A percentile compares a stretch with the other conserved stretches of the same genome.
phyloP scores from a whole-genome alignment of 1,284 basidiomycete species.

The Ustilago shanxiensis region DNA sequence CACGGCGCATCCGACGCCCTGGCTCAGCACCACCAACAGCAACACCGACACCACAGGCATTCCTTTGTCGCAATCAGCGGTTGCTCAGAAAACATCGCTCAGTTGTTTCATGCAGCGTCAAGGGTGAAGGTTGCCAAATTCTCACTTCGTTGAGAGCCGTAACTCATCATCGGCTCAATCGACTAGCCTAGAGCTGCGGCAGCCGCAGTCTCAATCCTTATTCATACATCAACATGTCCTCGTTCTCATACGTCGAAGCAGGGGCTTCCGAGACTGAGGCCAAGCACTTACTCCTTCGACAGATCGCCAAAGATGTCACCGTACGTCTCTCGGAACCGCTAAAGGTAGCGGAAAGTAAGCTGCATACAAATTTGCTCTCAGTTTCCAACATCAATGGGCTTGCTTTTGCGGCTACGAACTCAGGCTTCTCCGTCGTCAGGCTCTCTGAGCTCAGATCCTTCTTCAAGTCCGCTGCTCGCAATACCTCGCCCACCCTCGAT shows the following conservation, averaged over 20 bases:
- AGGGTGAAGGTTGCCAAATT: conserved; percentile 1
- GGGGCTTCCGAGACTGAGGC: conserved; percentile 71
- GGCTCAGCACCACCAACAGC: conserved; percentile 1
- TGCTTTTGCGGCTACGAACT: conserved; percentile 70
- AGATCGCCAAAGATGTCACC: conserved; percentile 62
- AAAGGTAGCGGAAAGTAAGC: conserved; percentile 38
- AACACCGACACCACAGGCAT: no score
- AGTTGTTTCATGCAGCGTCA: conserved; percentile 15
- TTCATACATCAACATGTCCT: neutral
- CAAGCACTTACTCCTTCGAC: conserved; percentile 65
- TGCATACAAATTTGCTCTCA: conserved; percentile 69
- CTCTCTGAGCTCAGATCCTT: conserved; percentile 56
- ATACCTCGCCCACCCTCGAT: conserved; percentile 36
- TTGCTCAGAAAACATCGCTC: conserved; percentile 4
- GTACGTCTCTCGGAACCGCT: conserved; percentile 65
- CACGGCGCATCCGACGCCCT: neutral
- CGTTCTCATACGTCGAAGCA: conserved; percentile 27
- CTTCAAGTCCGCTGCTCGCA: conserved; percentile 48
- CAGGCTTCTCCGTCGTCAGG: conserved; percentile 66
- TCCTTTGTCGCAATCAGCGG: neutral
- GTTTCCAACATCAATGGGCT: conserved; percentile 70
- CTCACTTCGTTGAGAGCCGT: neutral
- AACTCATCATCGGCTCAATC: neutral
- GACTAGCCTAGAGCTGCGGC: neutral
- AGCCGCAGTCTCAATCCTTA: neutral